A percentile compares a stretch with the other conserved stretches of the same genome.
These are phyloP conservation scores for Alternaria longipes DNA, from an alignment of 2,329 filamentous ascomycete genomes.

Conservation along the genomic window DNA sequence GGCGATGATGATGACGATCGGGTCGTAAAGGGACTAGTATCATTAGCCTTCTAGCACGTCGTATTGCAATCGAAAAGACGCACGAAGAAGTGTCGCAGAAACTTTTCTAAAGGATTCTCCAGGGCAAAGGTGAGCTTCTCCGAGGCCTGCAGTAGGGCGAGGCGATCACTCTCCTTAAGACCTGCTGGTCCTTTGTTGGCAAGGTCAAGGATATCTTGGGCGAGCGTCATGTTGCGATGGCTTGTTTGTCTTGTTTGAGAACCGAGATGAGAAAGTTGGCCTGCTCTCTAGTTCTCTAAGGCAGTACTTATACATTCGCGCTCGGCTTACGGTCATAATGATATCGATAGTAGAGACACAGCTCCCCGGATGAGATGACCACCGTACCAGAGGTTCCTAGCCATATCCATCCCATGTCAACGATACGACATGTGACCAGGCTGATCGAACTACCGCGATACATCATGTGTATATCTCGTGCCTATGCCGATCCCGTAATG, in stretches of 20 bases:
- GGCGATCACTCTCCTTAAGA: constrained; percentile 18
- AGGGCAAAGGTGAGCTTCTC: constrained; percentile 15
- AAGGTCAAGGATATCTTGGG: constrained; percentile 8
- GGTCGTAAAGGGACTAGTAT: background rate
- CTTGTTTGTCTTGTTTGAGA: background rate
- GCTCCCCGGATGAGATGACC: background rate
- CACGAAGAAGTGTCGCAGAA: constrained; percentile 12
- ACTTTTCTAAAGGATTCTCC: constrained; percentile 19
- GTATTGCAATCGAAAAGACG: background rate
- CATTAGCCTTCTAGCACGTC: background rate
- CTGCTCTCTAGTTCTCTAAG: too few species aligned
- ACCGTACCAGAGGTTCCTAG: background rate
- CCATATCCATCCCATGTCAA: background rate
- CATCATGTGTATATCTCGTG: background rate
- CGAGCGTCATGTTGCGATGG: background rate
- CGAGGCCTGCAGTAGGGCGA: constrained; percentile 13
- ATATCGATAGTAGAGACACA: background rate
- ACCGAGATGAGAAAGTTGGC: background rate
- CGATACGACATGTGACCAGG: background rate
- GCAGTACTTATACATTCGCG: background rate
- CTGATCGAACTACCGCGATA: background rate
- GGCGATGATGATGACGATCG: constrained; percentile 17
- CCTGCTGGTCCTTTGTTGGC: constrained; percentile 11
- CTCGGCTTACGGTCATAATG: background rate
- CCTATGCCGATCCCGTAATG: background rate